Conservation (phyloP, 2,329 filamentous ascomycete species). For the Truncatella angustata region DNA sequence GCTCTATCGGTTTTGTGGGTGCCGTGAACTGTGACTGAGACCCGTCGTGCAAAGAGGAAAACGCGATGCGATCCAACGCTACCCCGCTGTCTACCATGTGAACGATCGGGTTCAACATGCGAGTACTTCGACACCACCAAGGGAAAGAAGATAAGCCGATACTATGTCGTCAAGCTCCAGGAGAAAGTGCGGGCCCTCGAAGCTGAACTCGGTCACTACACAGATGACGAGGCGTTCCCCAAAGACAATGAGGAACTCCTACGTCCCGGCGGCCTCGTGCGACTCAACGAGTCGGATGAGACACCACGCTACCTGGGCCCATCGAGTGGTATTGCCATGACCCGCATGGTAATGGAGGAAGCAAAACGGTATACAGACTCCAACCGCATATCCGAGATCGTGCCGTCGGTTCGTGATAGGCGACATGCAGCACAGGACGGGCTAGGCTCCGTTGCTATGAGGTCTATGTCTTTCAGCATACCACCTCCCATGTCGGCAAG, state of each 20-base stretch:
- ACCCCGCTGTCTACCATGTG: slow-evolving; percentile 88
- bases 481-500: slow-evolving; percentile 49
- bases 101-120: slow-evolving; percentile 85
- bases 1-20: slow-evolving; percentile 1
- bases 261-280: slow-evolving; percentile 80
- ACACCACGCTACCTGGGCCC: slow-evolving; percentile 85
- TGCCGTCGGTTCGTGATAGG: slow-evolving; percentile 68
- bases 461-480: slow-evolving; percentile 62
- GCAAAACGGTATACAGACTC: slow-evolving; percentile 91
- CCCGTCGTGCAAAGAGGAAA: slow-evolving; percentile 65
- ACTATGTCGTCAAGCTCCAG: slow-evolving; percentile 90
- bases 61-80: slow-evolving; percentile 92
- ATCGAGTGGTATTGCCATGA: slow-evolving; percentile 94
- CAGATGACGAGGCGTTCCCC: slow-evolving; percentile 71
- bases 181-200: slow-evolving; percentile 82
- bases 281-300: slow-evolving; percentile 81
- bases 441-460: slow-evolving; percentile 36
- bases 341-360: slow-evolving; percentile 90
- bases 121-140: slow-evolving; percentile 94
- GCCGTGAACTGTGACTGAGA: not conserved
- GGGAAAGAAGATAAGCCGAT: slow-evolving; percentile 80
- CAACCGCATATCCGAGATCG: slow-evolving; percentile 87
- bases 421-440: slow-evolving; percentile 39
- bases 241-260: slow-evolving; percentile 81
- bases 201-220: slow-evolving; percentile 74